Evolutionary conservation across 2,329 filamentous ascomycete genomes (phyloP).

Genomic region (Ophiognomonia clavigignenti-juglandacearum): DNA sequence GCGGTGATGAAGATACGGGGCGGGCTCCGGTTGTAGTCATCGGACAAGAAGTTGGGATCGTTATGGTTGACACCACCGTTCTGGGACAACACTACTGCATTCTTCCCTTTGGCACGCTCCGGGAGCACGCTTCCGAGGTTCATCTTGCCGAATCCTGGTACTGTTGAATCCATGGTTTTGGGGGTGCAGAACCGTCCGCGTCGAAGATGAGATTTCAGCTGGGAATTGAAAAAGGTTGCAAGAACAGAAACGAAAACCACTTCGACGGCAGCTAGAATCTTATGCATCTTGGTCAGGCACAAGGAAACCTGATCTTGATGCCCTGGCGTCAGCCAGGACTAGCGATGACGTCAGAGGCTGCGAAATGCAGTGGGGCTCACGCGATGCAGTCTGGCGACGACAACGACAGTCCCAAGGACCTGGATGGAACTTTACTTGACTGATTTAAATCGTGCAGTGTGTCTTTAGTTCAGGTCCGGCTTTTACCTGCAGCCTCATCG

Average conservation of each 20-base stretch:
- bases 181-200: neutral
- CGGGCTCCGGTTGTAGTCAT: constrained; percentile 31
- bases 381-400: too few species aligned
- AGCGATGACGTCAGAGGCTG: neutral
- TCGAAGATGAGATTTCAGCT: too few species aligned
- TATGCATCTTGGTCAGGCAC: neutral
- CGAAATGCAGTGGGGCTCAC: neutral
- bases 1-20: constrained; percentile 39
- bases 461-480: too few species aligned
- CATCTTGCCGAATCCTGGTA: constrained; percentile 4
- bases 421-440: too few species aligned
- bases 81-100: constrained; percentile 16
- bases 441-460: too few species aligned
- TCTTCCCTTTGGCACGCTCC: constrained; percentile 5
- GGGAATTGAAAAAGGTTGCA: too few species aligned
- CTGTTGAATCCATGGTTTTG: neutral
- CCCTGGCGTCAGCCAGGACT: too few species aligned
- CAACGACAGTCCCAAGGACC: too few species aligned
- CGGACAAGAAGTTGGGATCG: constrained; percentile 36
- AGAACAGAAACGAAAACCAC: too few species aligned
- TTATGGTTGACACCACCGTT: constrained; percentile 28
- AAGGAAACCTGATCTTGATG: neutral
- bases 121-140: neutral
- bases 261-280: too few species aligned
- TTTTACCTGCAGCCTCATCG: too few species aligned